phyloP scores from a whole-genome alignment of 2,329 filamentous ascomycete species.

The Elsinoe perseae region DNA sequence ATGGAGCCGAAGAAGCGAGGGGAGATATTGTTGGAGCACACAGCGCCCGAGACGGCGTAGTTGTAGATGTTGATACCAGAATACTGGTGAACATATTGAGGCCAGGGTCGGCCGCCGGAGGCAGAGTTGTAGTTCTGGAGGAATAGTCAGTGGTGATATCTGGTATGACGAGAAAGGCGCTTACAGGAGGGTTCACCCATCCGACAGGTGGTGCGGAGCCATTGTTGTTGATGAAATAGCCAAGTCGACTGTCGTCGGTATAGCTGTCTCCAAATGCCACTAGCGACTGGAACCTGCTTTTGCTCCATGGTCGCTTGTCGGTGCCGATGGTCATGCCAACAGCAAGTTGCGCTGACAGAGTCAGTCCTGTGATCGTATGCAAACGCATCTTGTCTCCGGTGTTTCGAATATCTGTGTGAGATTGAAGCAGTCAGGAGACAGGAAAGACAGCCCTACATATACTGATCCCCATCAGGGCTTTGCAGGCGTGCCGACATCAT shows the following conservation, averaged over 20 bases:
- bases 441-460: slow-evolving; percentile 6
- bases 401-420: neutral
- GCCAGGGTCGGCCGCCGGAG: slow-evolving; percentile 61
- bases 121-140: slow-evolving; percentile 40
- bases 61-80: slow-evolving; percentile 52
- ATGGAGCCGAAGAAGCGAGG: slow-evolving; percentile 47
- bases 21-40: slow-evolving; percentile 62
- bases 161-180: slow-evolving; percentile 5
- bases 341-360: neutral
- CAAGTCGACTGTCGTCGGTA: slow-evolving; percentile 61
- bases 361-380: neutral
- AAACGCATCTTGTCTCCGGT: neutral
- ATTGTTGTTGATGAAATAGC: slow-evolving; percentile 54
- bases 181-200: slow-evolving; percentile 42
- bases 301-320: neutral
- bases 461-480: neutral
- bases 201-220: slow-evolving; percentile 57
- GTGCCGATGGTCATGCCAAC: neutral
- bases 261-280: slow-evolving; percentile 70
- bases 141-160: neutral
- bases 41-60: slow-evolving; percentile 66
- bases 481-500: neutral
- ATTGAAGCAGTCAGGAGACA: neutral
- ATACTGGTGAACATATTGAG: slow-evolving; percentile 55
- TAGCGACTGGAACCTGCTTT: slow-evolving; percentile 50